These are phyloP conservation scores for Zasmidium citrigriseum DNA, from an alignment of 2,329 filamentous ascomycete genomes.

Conservation along the genomic window DNA sequence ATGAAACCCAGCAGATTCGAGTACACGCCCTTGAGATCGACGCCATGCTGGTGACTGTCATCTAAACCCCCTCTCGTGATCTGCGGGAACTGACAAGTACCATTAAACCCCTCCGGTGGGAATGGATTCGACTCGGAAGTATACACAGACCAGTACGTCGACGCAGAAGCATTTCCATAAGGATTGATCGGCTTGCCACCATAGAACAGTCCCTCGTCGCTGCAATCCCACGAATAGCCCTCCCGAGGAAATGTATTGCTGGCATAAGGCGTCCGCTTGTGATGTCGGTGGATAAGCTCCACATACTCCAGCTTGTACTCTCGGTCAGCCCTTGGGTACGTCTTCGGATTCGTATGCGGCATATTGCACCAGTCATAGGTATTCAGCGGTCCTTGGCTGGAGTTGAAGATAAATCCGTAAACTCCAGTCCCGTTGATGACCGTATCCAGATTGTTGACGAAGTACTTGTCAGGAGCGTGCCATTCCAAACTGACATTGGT, in stretches of 20 bases:
- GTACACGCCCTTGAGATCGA: slow-evolving; percentile 77
- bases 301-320: slow-evolving; percentile 71
- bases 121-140: slow-evolving; percentile 67
- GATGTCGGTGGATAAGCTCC: slow-evolving; percentile 80
- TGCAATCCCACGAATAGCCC: slow-evolving; percentile 71
- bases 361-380: slow-evolving; percentile 85
- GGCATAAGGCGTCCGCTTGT: slow-evolving; percentile 81
- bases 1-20: slow-evolving; percentile 68
- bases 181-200: slow-evolving; percentile 61
- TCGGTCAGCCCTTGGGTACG: slow-evolving; percentile 59
- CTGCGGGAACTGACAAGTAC: slow-evolving; percentile 79
- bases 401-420: slow-evolving; percentile 74
- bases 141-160: slow-evolving; percentile 67
- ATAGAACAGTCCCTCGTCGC: slow-evolving; percentile 69
- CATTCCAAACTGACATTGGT: slow-evolving; percentile 50
- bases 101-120: slow-evolving; percentile 65
- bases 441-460: slow-evolving; percentile 62
- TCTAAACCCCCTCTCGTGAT: slow-evolving; percentile 71
- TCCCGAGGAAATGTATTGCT: slow-evolving; percentile 76
- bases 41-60: slow-evolving; percentile 74
- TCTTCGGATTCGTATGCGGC: slow-evolving; percentile 71
- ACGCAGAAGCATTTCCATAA: slow-evolving; percentile 50
- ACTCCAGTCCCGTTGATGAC: slow-evolving; percentile 63
- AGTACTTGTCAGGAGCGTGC: slow-evolving; percentile 58
- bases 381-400: slow-evolving; percentile 57